Evolutionary conservation across 805 yeast genomes (phyloP).

Genomic region (Candida succiphila): DNA sequence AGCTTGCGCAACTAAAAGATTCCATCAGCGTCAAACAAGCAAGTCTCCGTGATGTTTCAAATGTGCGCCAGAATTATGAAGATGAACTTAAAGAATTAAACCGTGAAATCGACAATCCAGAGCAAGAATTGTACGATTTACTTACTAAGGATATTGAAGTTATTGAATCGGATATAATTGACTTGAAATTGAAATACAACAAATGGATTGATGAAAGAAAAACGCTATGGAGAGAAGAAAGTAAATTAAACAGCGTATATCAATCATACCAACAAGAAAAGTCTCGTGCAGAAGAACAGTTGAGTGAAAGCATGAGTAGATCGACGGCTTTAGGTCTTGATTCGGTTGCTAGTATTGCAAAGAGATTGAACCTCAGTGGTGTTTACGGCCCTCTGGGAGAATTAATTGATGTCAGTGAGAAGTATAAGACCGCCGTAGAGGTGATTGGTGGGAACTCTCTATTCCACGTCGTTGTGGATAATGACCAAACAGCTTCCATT

Average conservation of each 20-base stretch:
- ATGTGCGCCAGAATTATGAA: conserved; percentile 19
- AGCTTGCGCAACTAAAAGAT: conserved; percentile 30
- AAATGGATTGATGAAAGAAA: conserved; percentile 58
- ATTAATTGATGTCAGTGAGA: conserved; percentile 68
- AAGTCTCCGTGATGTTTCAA: conserved; percentile 9
- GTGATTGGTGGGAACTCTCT: conserved; percentile 81
- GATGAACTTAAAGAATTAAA: conserved; percentile 27
- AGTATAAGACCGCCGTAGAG: conserved; percentile 79
- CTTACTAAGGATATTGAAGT: conserved; percentile 20
- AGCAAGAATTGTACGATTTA: neutral
- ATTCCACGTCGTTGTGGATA: conserved; percentile 85
- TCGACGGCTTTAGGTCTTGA: conserved; percentile 59
- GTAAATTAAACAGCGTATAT: conserved; percentile 45
- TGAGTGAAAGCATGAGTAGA: conserved; percentile 69
- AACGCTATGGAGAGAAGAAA: conserved; percentile 69
- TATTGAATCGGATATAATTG: conserved; percentile 17
- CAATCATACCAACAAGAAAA: conserved; percentile 49
- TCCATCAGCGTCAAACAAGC: conserved; percentile 7
- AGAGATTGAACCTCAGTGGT: conserved; percentile 44
- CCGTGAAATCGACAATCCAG: conserved; percentile 5
- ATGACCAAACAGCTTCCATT: conserved; percentile 70
- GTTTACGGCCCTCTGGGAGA: conserved; percentile 87
- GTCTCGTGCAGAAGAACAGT: conserved; percentile 43
- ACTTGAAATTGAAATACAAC: conserved; percentile 29
- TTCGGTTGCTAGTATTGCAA: conserved; percentile 55